Conservation (phyloP, 305 asterid genomes). For the Fraxinus baroniana region DNA sequence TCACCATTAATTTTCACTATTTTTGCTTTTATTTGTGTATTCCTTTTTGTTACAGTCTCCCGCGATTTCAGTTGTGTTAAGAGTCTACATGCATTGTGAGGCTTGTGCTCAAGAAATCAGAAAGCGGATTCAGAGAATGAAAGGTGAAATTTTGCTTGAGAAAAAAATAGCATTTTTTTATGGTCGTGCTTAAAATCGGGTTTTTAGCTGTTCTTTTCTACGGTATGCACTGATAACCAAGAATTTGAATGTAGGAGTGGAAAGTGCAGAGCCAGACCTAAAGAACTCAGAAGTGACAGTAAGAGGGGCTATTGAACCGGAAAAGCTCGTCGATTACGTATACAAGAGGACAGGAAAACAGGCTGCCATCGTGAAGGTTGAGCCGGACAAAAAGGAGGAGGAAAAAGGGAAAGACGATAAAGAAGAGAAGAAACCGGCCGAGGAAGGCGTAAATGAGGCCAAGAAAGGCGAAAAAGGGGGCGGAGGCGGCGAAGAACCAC, state of each 20-base stretch:
- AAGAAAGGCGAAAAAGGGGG: too few species aligned
- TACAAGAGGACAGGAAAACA: too few species aligned
- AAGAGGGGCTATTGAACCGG: too few species aligned
- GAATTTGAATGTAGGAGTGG: constrained; percentile 48
- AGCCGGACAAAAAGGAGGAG: too few species aligned
- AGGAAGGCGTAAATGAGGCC: too few species aligned
- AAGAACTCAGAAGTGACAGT: too few species aligned
- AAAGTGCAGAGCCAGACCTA: too few species aligned
- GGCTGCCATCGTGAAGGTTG: too few species aligned
- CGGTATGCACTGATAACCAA: neutral
- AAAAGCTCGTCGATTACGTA: too few species aligned
- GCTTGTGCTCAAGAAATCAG: constrained; percentile 65
- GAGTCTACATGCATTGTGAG: constrained; percentile 63
- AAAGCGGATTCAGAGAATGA: constrained; percentile 48
- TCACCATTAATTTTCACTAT: neutral
- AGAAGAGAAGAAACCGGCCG: too few species aligned
- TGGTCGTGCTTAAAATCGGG: neutral
- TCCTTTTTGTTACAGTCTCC: constrained; percentile 28
- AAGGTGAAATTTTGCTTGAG: constrained; percentile 34
- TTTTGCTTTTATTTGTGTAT: constrained; percentile 14
- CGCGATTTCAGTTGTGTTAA: constrained; percentile 47
- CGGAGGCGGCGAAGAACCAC: too few species aligned
- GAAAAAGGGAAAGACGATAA: too few species aligned
- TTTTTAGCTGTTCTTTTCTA: constrained; percentile 2
- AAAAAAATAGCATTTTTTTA: constrained; percentile 16